These are phyloP conservation scores for Musa schizocarpa DNA, from an alignment of 176 grass and related monocot species.

Conservation along the genomic window DNA sequence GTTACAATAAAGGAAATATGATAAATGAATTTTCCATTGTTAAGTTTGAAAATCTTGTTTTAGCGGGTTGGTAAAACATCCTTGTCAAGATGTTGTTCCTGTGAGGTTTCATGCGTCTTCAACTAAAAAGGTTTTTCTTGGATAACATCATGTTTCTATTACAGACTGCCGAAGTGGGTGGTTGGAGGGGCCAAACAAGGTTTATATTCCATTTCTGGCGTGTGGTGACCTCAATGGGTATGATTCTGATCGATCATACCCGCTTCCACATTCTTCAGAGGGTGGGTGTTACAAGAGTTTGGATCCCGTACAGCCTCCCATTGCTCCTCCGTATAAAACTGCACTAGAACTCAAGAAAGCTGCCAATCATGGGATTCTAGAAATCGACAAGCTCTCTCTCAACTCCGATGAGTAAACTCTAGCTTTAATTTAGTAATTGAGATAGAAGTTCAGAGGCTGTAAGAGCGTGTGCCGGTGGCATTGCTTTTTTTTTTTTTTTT, in stretches of 20 bases:
- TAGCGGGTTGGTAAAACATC: neutral
- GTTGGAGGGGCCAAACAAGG: slow-evolving; percentile 87
- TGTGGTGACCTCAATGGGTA: slow-evolving; percentile 87
- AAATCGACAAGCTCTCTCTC: slow-evolving; percentile 21
- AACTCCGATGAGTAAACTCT: neutral
- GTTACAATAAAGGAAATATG: too few relatives aligned
- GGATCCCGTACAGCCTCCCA: slow-evolving; percentile 81
- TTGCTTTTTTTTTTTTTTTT: neutral
- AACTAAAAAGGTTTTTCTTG: neutral
- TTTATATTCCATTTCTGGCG: slow-evolving; percentile 80
- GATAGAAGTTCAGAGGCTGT: slow-evolving; percentile 9
- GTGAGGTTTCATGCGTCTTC: slow-evolving; percentile 30
- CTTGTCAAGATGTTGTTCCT: slow-evolving; percentile 28
- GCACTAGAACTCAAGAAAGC: slow-evolving; percentile 67
- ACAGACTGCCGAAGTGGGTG: slow-evolving; percentile 86
- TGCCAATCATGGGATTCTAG: slow-evolving; percentile 24
- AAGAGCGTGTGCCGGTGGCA: too few relatives aligned
- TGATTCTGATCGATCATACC: slow-evolving; percentile 72
- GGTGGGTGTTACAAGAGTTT: slow-evolving; percentile 46
- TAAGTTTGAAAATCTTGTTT: too few relatives aligned
- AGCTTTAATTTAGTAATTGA: slow-evolving; percentile 3
- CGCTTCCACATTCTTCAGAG: slow-evolving; percentile 35
- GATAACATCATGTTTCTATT: slow-evolving; percentile 26
- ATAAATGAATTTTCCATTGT: too few relatives aligned
- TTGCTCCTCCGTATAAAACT: slow-evolving; percentile 69